These are phyloP conservation scores for Xerophyta viscosa DNA, from an alignment of 106 monocot species.

Conservation along the genomic window DNA sequence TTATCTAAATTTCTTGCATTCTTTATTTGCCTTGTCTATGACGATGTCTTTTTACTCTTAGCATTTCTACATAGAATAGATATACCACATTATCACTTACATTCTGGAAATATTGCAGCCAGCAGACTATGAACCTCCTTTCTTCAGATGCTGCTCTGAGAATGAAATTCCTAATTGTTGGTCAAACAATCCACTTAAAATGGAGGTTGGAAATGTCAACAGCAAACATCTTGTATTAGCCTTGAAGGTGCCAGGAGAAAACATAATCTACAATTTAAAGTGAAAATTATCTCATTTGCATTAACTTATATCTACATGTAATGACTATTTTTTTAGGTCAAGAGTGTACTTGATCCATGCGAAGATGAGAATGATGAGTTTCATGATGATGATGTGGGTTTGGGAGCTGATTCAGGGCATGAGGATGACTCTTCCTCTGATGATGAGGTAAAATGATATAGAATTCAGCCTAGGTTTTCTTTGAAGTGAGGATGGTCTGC, in stretches of 20 bases:
- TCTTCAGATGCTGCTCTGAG: constrained; percentile 77
- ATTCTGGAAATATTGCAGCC: constrained; percentile 45
- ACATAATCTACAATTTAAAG: not conserved
- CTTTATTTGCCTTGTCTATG: too few relatives aligned
- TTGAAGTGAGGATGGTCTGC: too few relatives aligned
- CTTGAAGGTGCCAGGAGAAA: constrained; percentile 52
- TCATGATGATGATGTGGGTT: constrained; percentile 53
- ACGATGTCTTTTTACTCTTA: too few relatives aligned
- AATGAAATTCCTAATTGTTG: constrained; percentile 65
- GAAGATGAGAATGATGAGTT: constrained; percentile 79
- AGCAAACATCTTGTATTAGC: constrained; percentile 90
- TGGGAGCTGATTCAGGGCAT: constrained; percentile 56
- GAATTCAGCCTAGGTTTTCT: too few relatives aligned
- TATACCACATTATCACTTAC: not conserved
- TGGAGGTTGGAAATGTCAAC: constrained; percentile 95
- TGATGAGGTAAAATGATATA: constrained; percentile 61
- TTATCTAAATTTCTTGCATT: too few relatives aligned
- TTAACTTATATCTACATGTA: not conserved
- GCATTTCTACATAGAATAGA: not conserved
- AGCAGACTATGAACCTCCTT: constrained; percentile 89
- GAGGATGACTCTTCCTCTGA: constrained; percentile 54
- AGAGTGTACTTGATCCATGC: constrained; percentile 96
- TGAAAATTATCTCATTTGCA: too few relatives aligned
- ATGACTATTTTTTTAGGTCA: constrained; percentile 50
- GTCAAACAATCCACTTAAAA: constrained; percentile 81